Conservation (phyloP, 257 asterid genomes). For the Solanum virginianum region DNA sequence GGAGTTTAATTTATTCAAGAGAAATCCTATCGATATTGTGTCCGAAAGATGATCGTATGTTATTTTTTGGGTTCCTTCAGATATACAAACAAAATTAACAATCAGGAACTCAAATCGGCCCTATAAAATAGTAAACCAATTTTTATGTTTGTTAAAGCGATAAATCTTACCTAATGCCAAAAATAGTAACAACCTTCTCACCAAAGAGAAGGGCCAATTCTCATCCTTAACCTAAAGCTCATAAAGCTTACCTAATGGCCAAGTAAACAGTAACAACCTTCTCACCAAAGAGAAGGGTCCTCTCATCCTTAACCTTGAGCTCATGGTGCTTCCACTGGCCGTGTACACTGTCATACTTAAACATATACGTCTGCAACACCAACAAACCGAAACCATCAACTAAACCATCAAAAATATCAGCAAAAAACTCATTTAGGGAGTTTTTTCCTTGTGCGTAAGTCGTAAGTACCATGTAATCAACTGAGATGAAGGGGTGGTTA, state of each 20-base stretch:
- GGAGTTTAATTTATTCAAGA: too few relatives aligned
- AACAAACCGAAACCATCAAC: background rate
- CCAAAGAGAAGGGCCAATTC: conserved; percentile 76
- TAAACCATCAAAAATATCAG: background rate
- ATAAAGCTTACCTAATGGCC: conserved; percentile 56
- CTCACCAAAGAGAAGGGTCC: conserved; percentile 72
- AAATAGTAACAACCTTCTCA: conserved; percentile 53
- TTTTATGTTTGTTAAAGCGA: background rate
- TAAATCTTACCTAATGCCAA: conserved; percentile 38
- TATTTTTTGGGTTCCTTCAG: conserved; percentile 41
- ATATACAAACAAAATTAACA: background rate
- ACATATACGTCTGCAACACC: conserved; percentile 61
- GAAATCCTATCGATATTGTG: too few relatives aligned
- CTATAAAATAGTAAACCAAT: background rate
- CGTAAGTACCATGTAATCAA: conserved; percentile 60
- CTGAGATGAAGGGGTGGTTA: conserved; percentile 72
- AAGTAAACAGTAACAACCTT: conserved; percentile 54
- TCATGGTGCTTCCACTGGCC: conserved; percentile 74
- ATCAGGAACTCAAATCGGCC: background rate
- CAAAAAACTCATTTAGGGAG: background rate
- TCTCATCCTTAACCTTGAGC: conserved; percentile 55
- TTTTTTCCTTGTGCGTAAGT: background rate
- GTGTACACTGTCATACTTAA: conserved; percentile 77
- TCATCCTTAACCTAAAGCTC: conserved; percentile 65
- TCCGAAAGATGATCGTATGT: too few relatives aligned